These are phyloP conservation scores for Magnolia sinica DNA, from an alignment of 164 flowering plant species.

Conservation along the genomic window DNA sequence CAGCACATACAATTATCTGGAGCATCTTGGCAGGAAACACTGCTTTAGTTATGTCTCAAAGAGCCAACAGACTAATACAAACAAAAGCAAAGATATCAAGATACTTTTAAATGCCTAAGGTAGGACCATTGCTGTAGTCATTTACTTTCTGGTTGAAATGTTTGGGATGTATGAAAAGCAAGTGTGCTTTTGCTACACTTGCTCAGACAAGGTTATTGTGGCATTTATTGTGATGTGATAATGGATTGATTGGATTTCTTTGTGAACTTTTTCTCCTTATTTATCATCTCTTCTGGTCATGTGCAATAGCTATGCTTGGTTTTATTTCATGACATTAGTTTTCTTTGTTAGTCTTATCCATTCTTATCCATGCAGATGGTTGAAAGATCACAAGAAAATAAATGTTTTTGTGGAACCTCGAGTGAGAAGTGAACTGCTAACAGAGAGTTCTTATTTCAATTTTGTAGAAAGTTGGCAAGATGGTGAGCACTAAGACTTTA, in stretches of 20 bases:
- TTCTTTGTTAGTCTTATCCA: background rate
- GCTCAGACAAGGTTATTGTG: slow-evolving; percentile 33
- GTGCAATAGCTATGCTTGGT: background rate
- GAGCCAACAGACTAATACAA: too few species aligned
- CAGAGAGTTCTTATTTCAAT: slow-evolving; percentile 67
- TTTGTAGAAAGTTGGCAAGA: slow-evolving; percentile 86
- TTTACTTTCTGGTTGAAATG: background rate
- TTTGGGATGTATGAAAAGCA: background rate
- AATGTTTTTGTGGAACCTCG: slow-evolving; percentile 84
- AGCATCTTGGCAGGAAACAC: too few species aligned
- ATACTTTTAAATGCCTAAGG: too few species aligned
- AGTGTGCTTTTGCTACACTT: background rate
- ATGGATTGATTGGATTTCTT: background rate
- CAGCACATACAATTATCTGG: too few species aligned
- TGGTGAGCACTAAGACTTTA: slow-evolving; percentile 44
- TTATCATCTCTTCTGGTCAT: background rate
- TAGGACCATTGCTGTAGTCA: too few species aligned
- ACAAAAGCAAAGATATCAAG: too few species aligned
- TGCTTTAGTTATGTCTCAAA: too few species aligned
- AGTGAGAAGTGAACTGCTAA: slow-evolving; percentile 68
- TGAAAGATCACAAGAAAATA: slow-evolving; percentile 64
- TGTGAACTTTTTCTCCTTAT: background rate
- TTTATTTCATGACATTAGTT: background rate
- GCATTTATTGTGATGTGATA: slow-evolving; percentile 49
- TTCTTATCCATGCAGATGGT: slow-evolving; percentile 56